Evolutionary conservation across 1,284 basidiomycete species (phyloP), one percentile per base, ranked within the genome.

Genomic region (Ustilago crameri): DNA sequence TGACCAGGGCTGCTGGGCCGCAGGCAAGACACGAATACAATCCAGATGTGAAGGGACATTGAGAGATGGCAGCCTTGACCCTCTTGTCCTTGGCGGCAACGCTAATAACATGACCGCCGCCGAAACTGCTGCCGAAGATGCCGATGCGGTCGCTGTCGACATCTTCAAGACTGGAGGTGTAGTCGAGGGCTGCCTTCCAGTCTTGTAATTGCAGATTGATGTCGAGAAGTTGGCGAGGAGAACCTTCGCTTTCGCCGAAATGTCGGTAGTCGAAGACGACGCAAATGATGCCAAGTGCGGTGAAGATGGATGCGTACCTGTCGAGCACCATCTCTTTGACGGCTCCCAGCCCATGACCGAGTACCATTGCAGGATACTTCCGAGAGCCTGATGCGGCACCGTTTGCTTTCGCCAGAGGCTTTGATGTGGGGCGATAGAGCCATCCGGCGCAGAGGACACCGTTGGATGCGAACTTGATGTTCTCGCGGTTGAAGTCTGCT

Each of bases 1-100:
- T 45, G 32, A 72, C 61, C 41, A 74, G 41, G 2, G 64, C 45
- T 4, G 49, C 2, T 0, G 77, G 2, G 0, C 74, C 71, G 0
- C 63, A 43, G 1, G 67, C 72, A 3, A 43, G 34, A 14, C 65
- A 37, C 10, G 62, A 70, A 12, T 68, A 45, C 10, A 75, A 26
- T 3, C 79, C 79, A 7, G 53, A 50, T 8, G 79, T 81, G 40
- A 80, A 81, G 12, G 79, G 79, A 45, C 79, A 81, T 47, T 80
- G 79, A 20, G 60, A 53, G 24, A 81, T 71, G 12, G 41, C 67
- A 4, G 75, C 76, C 26, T 62, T 73, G 42, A 80, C 65, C 22
- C 56, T 45, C 51, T 53, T 42, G 7, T 80, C 65, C 8, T 56
- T 52, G 0, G 74, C 71, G 0, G 79, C 76, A 15, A 74, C 42